These are phyloP conservation scores for Syzygium oleosum DNA, from an alignment of 345 rosid species.

Conservation along the genomic window DNA sequence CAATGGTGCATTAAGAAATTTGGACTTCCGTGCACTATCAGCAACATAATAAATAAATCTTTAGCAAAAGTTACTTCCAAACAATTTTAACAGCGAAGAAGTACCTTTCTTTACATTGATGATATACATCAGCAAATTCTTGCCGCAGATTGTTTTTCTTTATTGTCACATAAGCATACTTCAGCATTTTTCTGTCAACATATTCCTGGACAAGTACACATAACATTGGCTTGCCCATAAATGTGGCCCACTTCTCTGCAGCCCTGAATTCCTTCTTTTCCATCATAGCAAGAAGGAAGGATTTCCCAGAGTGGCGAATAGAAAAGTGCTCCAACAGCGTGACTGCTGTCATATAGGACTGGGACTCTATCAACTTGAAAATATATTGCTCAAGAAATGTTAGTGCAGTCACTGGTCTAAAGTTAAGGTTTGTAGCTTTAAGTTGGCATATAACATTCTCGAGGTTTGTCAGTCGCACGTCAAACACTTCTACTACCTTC, in stretches of 20 bases:
- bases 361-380: slow-evolving; percentile 38
- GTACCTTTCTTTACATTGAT: slow-evolving; percentile 78
- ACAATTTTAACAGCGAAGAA: not conserved
- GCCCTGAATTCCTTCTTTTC: slow-evolving; percentile 61
- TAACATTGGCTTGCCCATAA: slow-evolving; percentile 79
- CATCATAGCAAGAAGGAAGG: slow-evolving; percentile 71
- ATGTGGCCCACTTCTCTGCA: slow-evolving; percentile 91
- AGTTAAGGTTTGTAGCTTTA: slow-evolving; percentile 14
- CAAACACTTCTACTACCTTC: slow-evolving; percentile 54
- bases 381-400: slow-evolving; percentile 54
- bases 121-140: slow-evolving; percentile 64
- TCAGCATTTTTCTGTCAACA: slow-evolving; percentile 61
- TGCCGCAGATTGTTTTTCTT: slow-evolving; percentile 64
- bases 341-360: slow-evolving; percentile 72
- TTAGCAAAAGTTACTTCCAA: not conserved
- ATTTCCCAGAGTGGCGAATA: slow-evolving; percentile 57
- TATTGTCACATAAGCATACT: slow-evolving; percentile 57
- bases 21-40: not conserved
- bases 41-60: not conserved
- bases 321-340: slow-evolving; percentile 72
- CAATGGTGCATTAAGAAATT: not conserved
- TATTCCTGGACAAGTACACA: slow-evolving; percentile 62
- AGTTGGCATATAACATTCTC: slow-evolving; percentile 35
- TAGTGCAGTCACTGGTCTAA: slow-evolving; percentile 21
- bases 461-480: slow-evolving; percentile 39